A percentile compares a stretch with the other conserved stretches of the same genome.
phyloP scores from a whole-genome alignment of 2,329 filamentous ascomycete species.

The Colletotrichum costaricense region DNA sequence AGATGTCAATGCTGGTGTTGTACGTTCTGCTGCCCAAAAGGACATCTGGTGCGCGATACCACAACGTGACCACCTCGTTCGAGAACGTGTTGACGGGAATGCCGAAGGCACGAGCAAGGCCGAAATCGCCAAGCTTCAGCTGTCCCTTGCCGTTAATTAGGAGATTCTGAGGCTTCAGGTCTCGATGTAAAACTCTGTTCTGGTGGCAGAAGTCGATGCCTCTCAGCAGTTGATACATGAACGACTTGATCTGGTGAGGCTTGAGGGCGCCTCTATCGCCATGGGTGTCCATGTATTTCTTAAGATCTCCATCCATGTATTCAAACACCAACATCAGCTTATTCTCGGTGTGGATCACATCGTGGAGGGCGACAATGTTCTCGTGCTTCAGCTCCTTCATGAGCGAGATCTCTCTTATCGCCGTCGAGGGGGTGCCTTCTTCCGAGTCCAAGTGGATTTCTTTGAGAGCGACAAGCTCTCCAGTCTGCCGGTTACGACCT shows the following conservation, averaged over 20 bases:
- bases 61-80: conserved; percentile 96
- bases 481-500: conserved; percentile 95
- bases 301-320: conserved; percentile 98
- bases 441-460: conserved; percentile 99
- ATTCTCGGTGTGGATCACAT: conserved; percentile 99
- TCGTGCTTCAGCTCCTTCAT: conserved; percentile 99
- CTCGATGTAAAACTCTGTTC: conserved; percentile 94
- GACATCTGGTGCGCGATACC: conserved; percentile 97
- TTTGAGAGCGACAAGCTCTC: conserved; percentile 95
- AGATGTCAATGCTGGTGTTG: conserved; percentile 99
- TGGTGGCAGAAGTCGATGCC: conserved; percentile 99
- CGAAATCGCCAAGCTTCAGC: conserved; percentile 94
- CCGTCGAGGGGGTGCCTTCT: conserved; percentile 96
- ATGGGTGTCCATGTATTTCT: conserved; percentile 97
- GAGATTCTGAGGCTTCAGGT: conserved; percentile 95
- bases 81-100: conserved; percentile 99
- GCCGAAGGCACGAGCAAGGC: conserved; percentile 91
- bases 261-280: conserved; percentile 92
- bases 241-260: conserved; percentile 93
- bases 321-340: conserved; percentile 99
- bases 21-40: conserved; percentile 94
- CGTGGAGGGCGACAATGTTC: conserved; percentile 96
- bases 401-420: conserved; percentile 96
- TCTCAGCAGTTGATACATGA: conserved; percentile 97
- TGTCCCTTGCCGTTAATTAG: conserved; percentile 93